Base-by-base conservation (phyloP, 208 protist genomes). In the Acanthamoeba rhysodes region DNA sequence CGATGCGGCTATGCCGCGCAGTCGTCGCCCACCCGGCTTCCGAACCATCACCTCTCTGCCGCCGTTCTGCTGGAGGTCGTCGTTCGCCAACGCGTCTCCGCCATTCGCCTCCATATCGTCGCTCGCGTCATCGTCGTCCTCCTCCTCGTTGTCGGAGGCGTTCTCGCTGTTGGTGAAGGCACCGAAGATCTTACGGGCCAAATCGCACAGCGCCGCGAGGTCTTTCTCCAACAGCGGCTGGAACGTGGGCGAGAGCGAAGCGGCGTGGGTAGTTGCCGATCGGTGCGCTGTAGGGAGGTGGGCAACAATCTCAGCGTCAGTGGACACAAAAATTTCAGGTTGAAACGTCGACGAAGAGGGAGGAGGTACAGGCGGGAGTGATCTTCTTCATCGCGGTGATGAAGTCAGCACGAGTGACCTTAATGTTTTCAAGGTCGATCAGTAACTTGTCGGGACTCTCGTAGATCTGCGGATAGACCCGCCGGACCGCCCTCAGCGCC, bases 401-500 rank as follows among this genome's bases (percentile, higher is more conserved):
- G 74, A 96, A 95, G 55, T 96, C 95, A 16, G 24, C 53, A 10
- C 34, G 53, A 12, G 64, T 78, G 22, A 95, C 80, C 62, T 80
- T 48, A 27, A 96, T 70, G 32, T 37, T 68, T 8, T 57, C 14
- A 2, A 87, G 22, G 37, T 96, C 93, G 32, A 96, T 94, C 87
- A 85, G 32, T 12, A 96, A 74, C 94, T 96, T 96, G 55, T 78
- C 70, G 20, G 29, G 22, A 29, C 45, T 70, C 9, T 74, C 50
- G n/a, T 96, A 96, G 22, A 96, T 95, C 66, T 96, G 87, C 14
- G 95, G 95, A 45, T 95, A 96, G 20, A 34, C 29, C 24, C 96
- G 88, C 10, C 96, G 96, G 4, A 98, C 41, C 8, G 96, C 96
- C 27, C 57, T 37, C 18, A 98, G 76, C 5, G 94, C 90, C 20